These are phyloP conservation scores for Aspergillus egyptiacus DNA, from an alignment of 495 filamentous ascomycete genomes.

Conservation along the genomic window DNA sequence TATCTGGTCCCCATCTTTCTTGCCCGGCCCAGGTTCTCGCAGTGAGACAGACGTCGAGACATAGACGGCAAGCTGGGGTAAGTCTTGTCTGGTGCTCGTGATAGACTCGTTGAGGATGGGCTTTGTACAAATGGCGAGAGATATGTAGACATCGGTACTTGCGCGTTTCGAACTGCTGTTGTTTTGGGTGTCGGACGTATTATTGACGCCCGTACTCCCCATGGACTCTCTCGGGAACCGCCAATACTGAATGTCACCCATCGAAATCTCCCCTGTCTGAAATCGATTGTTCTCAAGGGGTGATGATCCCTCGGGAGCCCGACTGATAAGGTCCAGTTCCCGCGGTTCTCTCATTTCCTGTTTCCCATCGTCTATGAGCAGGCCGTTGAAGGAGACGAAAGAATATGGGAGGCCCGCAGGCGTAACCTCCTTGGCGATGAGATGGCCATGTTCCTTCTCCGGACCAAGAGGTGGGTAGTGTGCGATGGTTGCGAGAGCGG, in stretches of 20 bases:
- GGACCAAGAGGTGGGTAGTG: conserved; percentile 39
- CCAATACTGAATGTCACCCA: conserved; percentile 55
- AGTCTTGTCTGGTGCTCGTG: conserved; percentile 20
- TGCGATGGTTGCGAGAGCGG: conserved; percentile 53
- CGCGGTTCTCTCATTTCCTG: conserved; percentile 32
- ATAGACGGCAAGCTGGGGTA: conserved; percentile 72
- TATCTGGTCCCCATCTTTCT: conserved; percentile 38
- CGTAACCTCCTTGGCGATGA: conserved; percentile 21
- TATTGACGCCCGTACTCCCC: conserved; percentile 19
- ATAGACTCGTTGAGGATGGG: conserved; percentile 46
- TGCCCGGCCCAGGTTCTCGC: conserved; percentile 58
- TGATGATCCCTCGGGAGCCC: conserved; percentile 42
- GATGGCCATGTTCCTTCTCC: conserved; percentile 39
- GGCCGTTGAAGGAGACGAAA: conserved; percentile 32
- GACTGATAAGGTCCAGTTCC: conserved; percentile 59
- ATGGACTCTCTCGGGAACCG: conserved; percentile 42
- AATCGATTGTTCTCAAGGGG: conserved; percentile 61
- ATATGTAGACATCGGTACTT: conserved; percentile 61
- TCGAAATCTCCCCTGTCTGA: conserved; percentile 44
- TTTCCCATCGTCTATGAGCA: conserved; percentile 24
- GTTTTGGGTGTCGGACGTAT: conserved; percentile 5
- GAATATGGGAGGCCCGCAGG: conserved; percentile 22
- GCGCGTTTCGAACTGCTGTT: conserved; percentile 28
- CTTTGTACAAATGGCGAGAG: conserved; percentile 74
- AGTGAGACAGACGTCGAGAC: conserved; percentile 63